phyloP scores from a whole-genome alignment of 1,284 basidiomycete genomes.

The Rhodotorula glutinis region DNA sequence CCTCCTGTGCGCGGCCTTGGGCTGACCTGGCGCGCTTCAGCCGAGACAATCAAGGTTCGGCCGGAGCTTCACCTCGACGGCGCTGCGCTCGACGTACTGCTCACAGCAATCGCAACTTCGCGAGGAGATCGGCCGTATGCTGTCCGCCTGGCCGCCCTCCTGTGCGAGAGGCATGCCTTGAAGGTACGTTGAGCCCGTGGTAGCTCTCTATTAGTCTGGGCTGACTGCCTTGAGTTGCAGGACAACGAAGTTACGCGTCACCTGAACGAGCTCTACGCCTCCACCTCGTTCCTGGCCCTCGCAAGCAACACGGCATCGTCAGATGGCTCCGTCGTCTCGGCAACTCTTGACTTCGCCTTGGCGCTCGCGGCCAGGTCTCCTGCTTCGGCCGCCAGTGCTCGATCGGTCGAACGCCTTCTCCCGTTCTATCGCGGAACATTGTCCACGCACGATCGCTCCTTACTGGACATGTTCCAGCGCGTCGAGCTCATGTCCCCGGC shows the following conservation, averaged over 20 bases:
- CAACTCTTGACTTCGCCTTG: conserved; percentile 18
- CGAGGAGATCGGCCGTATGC: conserved; percentile 20
- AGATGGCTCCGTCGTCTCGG: neutral
- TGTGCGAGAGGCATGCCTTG: conserved; percentile 22
- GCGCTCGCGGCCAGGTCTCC: conserved; percentile 24
- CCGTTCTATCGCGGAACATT: conserved; percentile 38
- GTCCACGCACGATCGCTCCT: conserved; percentile 11
- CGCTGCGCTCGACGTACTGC: conserved; percentile 28
- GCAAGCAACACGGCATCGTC: neutral
- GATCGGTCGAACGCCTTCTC: conserved; percentile 29
- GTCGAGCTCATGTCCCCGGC: conserved; percentile 21
- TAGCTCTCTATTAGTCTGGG: no score
- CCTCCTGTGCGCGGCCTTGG: rapidly evolving
- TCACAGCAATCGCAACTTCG: conserved; percentile 25
- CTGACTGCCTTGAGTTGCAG: neutral
- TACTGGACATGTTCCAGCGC: conserved; percentile 32
- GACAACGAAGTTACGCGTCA: conserved; percentile 38
- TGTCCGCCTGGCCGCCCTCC: conserved; percentile 7
- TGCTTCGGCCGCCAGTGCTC: conserved; percentile 19
- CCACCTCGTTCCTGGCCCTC: conserved; percentile 14
- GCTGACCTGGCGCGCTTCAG: conserved; percentile 1
- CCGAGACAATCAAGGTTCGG: neutral
- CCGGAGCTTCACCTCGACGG: conserved; percentile 12
- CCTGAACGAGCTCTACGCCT: conserved; percentile 37
- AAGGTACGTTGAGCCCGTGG: conserved; percentile 10